Evolutionary conservation across 257 asterid genomes (phyloP).

Genomic region (Solanum medicagineum): DNA sequence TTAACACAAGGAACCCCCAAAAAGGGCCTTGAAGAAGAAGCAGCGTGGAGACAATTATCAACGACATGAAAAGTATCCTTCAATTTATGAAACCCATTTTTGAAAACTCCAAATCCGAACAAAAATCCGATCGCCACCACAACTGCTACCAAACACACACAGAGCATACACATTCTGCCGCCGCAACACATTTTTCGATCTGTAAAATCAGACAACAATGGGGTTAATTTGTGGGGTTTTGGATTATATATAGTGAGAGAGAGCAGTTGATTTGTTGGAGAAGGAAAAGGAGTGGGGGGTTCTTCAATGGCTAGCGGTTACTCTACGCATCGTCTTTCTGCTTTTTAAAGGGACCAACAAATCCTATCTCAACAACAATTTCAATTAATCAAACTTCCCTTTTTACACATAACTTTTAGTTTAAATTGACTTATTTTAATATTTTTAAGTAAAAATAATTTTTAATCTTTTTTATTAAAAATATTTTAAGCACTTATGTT

Average conservation of each 20-base stretch:
- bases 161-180: conserved; percentile 36
- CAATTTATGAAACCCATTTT: conserved; percentile 50
- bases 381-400: no score
- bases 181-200: conserved; percentile 45
- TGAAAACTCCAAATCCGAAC: conserved; percentile 70
- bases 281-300: conserved; percentile 10
- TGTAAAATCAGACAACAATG: background rate
- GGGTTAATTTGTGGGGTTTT: background rate
- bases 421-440: no score
- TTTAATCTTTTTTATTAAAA: no score
- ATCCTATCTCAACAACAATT: background rate
- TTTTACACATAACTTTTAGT: no score
- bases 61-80: conserved; percentile 24
- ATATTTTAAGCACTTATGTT: no score
- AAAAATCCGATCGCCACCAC: conserved; percentile 44
- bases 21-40: conserved; percentile 28
- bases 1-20: conserved; percentile 35
- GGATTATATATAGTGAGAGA: background rate
- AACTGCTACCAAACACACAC: conserved; percentile 30
- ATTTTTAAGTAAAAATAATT: no score
- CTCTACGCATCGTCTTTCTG: conserved; percentile 39
- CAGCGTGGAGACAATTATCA: conserved; percentile 1
- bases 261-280: conserved; percentile 2
- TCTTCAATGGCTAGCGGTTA: conserved; percentile 29
- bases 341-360: background rate